Percentiles rank a stretch among this genome's conserved stretches.
Conservation (phyloP, 345 rosid genomes). For the Melastoma malabathricum region DNA sequence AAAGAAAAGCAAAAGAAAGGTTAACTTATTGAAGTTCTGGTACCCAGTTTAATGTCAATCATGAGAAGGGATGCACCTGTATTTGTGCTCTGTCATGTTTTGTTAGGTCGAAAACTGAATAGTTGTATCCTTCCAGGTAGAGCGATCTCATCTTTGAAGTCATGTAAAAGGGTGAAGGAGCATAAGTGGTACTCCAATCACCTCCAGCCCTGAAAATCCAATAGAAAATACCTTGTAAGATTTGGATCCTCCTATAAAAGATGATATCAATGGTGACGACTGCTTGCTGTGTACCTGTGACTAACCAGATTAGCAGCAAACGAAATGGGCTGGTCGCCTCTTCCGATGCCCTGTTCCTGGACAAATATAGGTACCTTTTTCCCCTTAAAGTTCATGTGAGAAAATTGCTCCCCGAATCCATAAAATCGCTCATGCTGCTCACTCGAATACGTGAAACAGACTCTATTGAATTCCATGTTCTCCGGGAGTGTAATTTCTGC, state of each 20-base stretch:
- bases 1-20: conserved; percentile 9
- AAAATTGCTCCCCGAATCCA: conserved; percentile 70
- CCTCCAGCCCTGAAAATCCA: conserved; percentile 46
- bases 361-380: conserved; percentile 60
- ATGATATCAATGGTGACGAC: too few relatives aligned
- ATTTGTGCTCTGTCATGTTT: conserved; percentile 43
- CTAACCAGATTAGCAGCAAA: conserved; percentile 66
- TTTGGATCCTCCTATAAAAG: too few relatives aligned
- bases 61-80: conserved; percentile 30
- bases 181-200: conserved; percentile 67
- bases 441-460: conserved; percentile 45
- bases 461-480: conserved; percentile 27
- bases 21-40: background rate
- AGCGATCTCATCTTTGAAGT: conserved; percentile 63
- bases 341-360: conserved; percentile 75
- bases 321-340: conserved; percentile 68
- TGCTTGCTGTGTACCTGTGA: conserved; percentile 30
- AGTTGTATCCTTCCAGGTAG: conserved; percentile 54
- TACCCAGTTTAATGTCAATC: too few relatives aligned
- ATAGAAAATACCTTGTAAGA: too few relatives aligned
- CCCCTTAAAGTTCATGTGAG: conserved; percentile 61
- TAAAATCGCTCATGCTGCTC: conserved; percentile 45
- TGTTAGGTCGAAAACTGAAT: conserved; percentile 59
- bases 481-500: conserved; percentile 16
- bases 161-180: conserved; percentile 74